Conservation (phyloP, 805 yeast species). For the Ogataea polymorpha region DNA sequence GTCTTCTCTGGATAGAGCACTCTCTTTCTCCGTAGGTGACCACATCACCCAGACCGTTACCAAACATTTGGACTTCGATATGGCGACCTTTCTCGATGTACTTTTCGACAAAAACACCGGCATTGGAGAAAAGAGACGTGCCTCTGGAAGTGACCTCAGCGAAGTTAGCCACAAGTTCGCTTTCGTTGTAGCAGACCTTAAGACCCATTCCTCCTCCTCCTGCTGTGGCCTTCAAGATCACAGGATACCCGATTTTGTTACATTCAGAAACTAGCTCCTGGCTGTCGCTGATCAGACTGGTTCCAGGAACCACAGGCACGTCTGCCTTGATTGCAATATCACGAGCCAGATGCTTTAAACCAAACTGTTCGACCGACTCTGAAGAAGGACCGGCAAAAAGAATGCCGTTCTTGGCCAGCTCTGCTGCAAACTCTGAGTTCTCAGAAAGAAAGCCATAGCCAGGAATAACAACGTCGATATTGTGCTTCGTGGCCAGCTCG, state of each 20-base stretch:
- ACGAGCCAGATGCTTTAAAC: conserved; percentile 94
- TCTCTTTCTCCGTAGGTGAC: conserved; percentile 96
- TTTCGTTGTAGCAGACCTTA: conserved; percentile 82
- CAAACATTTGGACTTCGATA: conserved; percentile 94
- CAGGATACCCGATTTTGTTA: conserved; percentile 72
- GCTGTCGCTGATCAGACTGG: conserved; percentile 68
- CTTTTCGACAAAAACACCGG: conserved; percentile 93
- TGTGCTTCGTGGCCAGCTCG: conserved; percentile 74
- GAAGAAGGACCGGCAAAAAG: conserved; percentile 95
- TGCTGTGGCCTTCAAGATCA: conserved; percentile 95
- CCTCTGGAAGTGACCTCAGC: conserved; percentile 93
- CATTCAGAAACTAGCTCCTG: conserved; percentile 75
- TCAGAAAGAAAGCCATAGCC: conserved; percentile 98
- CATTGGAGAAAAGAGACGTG: conserved; percentile 84
- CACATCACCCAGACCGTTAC: conserved; percentile 91
- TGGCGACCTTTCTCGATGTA: conserved; percentile 94
- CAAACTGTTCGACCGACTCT: conserved; percentile 83
- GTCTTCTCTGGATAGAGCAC: conserved; percentile 94
- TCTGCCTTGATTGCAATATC: conserved; percentile 84
- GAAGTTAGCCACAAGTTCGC: conserved; percentile 78
- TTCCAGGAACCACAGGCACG: conserved; percentile 96
- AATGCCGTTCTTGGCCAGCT: conserved; percentile 76
- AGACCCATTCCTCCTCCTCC: conserved; percentile 99
- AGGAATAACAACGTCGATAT: conserved; percentile 92
- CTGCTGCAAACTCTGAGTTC: conserved; percentile 92